These are phyloP conservation scores for Cryptomeria japonica DNA, from an alignment of 75 land plant genomes.

Conservation along the genomic window DNA sequence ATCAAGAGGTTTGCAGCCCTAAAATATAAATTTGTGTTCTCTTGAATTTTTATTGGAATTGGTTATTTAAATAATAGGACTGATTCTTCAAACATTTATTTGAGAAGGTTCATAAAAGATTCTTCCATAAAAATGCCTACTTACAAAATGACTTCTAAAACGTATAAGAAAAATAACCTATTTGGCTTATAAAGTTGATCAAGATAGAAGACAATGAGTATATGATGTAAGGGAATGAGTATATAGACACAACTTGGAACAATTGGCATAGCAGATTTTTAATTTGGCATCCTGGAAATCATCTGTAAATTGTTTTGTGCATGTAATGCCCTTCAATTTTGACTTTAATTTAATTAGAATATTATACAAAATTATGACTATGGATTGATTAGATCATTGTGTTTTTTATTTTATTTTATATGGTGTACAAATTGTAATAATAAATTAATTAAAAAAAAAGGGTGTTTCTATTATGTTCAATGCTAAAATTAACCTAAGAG, in stretches of 20 bases:
- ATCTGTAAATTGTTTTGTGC: background rate
- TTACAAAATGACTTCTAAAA: background rate
- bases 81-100: background rate
- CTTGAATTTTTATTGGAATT: background rate
- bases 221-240: background rate
- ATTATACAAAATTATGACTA: too few relatives aligned
- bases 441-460: too few relatives aligned
- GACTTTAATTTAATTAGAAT: too few relatives aligned
- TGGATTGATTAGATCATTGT: too few relatives aligned
- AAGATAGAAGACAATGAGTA: background rate
- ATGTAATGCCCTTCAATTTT: background rate
- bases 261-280: background rate
- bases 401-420: too few relatives aligned
- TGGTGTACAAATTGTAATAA: too few relatives aligned
- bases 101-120: background rate
- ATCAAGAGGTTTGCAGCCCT: conserved; percentile 54
- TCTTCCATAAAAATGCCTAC: background rate
- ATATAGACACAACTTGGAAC: background rate
- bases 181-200: background rate
- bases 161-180: background rate
- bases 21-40: background rate
- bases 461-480: too few relatives aligned
- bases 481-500: too few relatives aligned
- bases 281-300: background rate
- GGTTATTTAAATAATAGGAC: background rate